A percentile compares a stretch with the other conserved stretches of the same genome.
Evolutionary conservation across 1,284 basidiomycete genomes (phyloP).

Genomic region (Pascua sp.): DNA sequence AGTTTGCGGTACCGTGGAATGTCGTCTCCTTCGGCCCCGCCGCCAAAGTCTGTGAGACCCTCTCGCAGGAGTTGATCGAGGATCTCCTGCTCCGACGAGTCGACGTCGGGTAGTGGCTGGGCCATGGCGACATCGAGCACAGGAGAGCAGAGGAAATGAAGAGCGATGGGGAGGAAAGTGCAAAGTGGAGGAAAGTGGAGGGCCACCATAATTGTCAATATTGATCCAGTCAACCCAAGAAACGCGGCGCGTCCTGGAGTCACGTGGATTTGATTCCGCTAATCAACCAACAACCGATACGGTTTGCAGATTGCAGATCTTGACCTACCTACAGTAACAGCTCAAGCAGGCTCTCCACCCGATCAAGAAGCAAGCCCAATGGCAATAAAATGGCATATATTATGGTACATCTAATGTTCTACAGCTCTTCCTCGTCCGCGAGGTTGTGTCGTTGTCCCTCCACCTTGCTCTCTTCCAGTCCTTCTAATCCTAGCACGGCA

Average conservation of each 20-base stretch:
- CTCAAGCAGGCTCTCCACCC: no score
- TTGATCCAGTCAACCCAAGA: conserved; percentile 6
- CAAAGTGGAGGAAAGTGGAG: neutral
- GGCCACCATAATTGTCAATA: neutral
- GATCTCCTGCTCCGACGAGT: conserved; percentile 20
- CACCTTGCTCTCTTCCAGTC: conserved; percentile 29
- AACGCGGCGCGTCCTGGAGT: neutral
- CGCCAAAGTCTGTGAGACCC: conserved; percentile 26
- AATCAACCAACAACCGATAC: neutral
- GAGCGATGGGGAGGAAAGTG: neutral
- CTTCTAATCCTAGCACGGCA: conserved; percentile 44
- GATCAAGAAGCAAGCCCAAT: no score
- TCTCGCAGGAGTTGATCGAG: conserved; percentile 37
- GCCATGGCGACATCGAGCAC: conserved; percentile 6
- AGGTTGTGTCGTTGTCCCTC: no score
- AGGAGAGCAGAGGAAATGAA: neutral
- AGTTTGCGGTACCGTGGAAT: conserved; percentile 28
- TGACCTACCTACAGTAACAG: no score
- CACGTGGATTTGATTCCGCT: conserved; percentile 3
- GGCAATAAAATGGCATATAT: no score
- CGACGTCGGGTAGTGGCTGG: neutral
- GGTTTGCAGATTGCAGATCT: neutral
- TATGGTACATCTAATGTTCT: no score
- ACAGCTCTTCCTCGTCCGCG: no score
- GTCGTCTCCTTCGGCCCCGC: conserved; percentile 3